Evolutionary conservation across 1,139 yeast species (phyloP), one percentile per base, ranked within the genome.

Genomic region (Pichia kudriavzevii): DNA sequence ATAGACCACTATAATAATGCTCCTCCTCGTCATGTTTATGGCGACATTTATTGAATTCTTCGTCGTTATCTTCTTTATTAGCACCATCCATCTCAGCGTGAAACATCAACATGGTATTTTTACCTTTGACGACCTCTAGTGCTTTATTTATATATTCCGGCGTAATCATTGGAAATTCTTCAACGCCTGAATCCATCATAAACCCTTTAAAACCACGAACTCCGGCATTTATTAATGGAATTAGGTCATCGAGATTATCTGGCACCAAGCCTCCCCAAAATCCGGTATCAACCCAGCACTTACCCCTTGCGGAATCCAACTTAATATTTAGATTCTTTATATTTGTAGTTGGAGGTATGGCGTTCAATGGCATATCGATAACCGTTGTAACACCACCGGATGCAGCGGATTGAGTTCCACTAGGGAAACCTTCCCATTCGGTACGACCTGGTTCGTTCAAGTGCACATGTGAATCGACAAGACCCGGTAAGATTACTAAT

Each of bases 181-280:
- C 94, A 8, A 87, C 96, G 18, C 96, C 96, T 36, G 91, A 78
- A 46, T 85, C 94, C 49, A 87, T 84, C 63, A 87, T 62, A 50
- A 88, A 88, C 23, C 94, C 91, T 56, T 87, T 87, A 63, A 87
- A 87, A 0, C 96, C 96, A 36, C 95, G 67, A 3, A 87, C 95
- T 30, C 96, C 96, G 51, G 83, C 79, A 39, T 74, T 60, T 40
- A 85, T 77, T 47, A 88, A 67, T 0, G 95, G 94, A 17, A 70
- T 64, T 45, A 87, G 65, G 46, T 83, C 77, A 10, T 69, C 61
- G 39, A 79, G 56, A 56, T 88, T 88, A 39, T 68, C 70, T 4
- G 96, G 97, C 25, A 88, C 72, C 44, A 87, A 63, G 0, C 96
- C 97, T 36, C 96, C 97, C 96, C 96, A 88, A 57, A 88, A 87